A percentile compares a stretch with the other conserved stretches of the same genome.
Conservation (phyloP, 202 grass and related monocot species). For the Saccharum hybrid region DNA sequence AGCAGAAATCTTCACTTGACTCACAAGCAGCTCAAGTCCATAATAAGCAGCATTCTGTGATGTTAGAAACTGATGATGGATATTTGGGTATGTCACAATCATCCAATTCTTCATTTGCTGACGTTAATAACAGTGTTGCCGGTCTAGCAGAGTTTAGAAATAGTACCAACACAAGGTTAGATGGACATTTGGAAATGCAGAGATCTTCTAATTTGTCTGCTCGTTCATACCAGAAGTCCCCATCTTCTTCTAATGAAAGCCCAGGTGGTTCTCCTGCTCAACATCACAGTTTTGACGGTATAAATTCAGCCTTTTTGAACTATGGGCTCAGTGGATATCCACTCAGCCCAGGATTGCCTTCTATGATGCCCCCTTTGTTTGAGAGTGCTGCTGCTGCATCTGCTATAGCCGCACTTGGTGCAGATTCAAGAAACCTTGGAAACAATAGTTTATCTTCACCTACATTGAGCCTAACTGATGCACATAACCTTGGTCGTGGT, state of each 20-base stretch:
- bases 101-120: constrained; percentile 64
- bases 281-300: constrained; percentile 66
- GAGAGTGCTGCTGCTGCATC: constrained; percentile 60
- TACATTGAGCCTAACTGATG: constrained; percentile 64
- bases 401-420: constrained; percentile 47
- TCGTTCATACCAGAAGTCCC: constrained; percentile 68
- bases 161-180: constrained; percentile 40
- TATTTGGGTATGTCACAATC: constrained; percentile 58
- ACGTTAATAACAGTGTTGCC: constrained; percentile 49
- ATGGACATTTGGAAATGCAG: constrained; percentile 50
- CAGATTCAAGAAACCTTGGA: constrained; percentile 58
- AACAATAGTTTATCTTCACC: constrained; percentile 63
- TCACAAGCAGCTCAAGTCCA: constrained; percentile 50
- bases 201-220: constrained; percentile 46
- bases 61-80: constrained; percentile 57
- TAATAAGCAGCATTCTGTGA: constrained; percentile 54
- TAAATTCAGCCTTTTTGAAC: constrained; percentile 63
- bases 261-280: constrained; percentile 68
- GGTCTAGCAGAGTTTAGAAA: constrained; percentile 57
- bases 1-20: constrained; percentile 55
- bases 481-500: constrained; percentile 57
- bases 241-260: constrained; percentile 61
- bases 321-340: constrained; percentile 68
- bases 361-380: constrained; percentile 62
- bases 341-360: constrained; percentile 57